These are phyloP conservation scores for Cyclostephanos invisitatus DNA, from an alignment of 108 stramenopile species.

Conservation along the genomic window DNA sequence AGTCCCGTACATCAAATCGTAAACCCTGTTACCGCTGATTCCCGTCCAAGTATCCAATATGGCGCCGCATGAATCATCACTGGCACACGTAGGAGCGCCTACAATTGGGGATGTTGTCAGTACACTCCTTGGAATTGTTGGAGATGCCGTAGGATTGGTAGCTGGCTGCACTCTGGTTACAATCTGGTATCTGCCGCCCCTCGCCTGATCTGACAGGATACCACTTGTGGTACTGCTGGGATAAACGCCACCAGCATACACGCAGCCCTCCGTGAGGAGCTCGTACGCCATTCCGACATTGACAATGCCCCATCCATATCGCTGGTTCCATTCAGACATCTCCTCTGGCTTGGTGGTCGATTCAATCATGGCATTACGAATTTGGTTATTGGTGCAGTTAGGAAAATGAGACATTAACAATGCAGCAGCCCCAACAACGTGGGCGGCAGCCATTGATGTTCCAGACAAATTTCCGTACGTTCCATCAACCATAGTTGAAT, in stretches of 20 bases:
- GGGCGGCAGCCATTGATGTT: constrained; percentile 64
- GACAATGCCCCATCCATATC: constrained; percentile 3
- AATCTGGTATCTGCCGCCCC: too few relatives aligned
- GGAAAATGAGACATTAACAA: constrained; percentile 55
- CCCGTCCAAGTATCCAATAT: constrained; percentile 17
- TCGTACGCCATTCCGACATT: constrained; percentile 3
- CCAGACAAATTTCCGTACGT: constrained; percentile 33
- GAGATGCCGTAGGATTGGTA: too few relatives aligned
- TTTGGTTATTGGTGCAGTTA: constrained; percentile 48
- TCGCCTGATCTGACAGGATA: background rate
- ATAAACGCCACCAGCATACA: background rate
- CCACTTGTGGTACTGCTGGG: background rate
- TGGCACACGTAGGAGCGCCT: too few relatives aligned
- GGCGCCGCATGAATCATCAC: too few relatives aligned
- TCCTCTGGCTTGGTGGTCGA: background rate
- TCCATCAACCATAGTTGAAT: background rate
- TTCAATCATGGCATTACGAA: constrained; percentile 40
- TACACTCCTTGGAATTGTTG: too few relatives aligned
- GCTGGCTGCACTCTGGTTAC: too few relatives aligned
- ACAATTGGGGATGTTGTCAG: too few relatives aligned
- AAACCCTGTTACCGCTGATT: background rate
- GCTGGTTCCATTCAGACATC: background rate
- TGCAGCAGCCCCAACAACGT: constrained; percentile 76
- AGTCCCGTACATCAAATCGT: constrained; percentile 9
- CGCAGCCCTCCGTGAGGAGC: background rate